A percentile compares a stretch with the other conserved stretches of the same genome.
Evolutionary conservation across 2,329 filamentous ascomycete species (phyloP).

Genomic region (Chaetomium strumarium): DNA sequence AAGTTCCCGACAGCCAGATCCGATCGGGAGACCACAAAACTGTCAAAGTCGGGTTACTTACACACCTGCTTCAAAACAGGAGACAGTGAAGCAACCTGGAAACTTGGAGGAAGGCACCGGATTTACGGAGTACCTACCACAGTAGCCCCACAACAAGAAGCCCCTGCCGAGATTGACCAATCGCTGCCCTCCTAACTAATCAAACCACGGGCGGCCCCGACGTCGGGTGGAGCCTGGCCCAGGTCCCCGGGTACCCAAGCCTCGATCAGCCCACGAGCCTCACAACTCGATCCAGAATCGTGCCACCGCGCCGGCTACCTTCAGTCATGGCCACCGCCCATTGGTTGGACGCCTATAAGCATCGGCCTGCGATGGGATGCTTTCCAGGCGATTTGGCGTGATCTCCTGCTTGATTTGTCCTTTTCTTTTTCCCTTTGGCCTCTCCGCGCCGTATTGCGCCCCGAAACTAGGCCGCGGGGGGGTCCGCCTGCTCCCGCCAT

Average conservation of each 20-base stretch:
- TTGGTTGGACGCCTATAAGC: not conserved
- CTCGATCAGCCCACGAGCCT: conserved; percentile 3
- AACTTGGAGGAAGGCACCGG: too few relatives aligned
- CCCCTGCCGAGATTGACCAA: not conserved
- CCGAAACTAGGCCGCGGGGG: too few relatives aligned
- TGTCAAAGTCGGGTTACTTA: too few relatives aligned
- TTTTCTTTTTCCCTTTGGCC: not conserved
- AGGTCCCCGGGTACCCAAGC: too few relatives aligned
- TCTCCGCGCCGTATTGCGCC: not conserved
- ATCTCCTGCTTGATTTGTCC: not conserved
- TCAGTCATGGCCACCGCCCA: not conserved
- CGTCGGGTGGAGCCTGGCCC: too few relatives aligned
- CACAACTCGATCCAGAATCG: conserved; percentile 14
- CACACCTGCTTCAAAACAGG: too few relatives aligned
- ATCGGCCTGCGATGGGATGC: not conserved
- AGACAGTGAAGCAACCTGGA: too few relatives aligned
- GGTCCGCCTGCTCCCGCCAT: too few relatives aligned
- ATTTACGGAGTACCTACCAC: too few relatives aligned
- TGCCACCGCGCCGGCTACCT: conserved; percentile 2
- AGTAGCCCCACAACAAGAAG: too few relatives aligned
- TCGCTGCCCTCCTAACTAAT: not conserved
- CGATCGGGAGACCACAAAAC: too few relatives aligned
- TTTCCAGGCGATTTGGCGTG: conserved; percentile 1
- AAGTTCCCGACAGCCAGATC: too few relatives aligned
- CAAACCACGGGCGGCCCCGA: conserved; percentile 1